Evolutionary conservation across 1,284 basidiomycete genomes (phyloP).

Genomic region (Tylopilus orsonianus): DNA sequence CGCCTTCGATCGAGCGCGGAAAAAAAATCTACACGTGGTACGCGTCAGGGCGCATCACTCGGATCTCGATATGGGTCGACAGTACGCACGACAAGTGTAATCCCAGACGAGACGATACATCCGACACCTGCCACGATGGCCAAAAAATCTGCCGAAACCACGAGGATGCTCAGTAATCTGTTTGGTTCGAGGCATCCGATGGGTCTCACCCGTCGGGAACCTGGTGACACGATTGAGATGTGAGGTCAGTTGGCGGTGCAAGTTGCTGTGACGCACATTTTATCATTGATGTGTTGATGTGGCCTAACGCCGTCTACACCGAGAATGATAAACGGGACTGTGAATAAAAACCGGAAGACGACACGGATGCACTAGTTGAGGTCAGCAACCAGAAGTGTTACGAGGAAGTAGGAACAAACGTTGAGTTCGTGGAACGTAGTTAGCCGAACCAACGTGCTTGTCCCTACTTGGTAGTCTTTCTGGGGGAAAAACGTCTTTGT

Average conservation of each 20-base stretch:
- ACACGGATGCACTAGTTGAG: slow-evolving; percentile 58
- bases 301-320: slow-evolving; percentile 64
- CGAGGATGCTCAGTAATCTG: neutral
- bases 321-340: slow-evolving; percentile 59
- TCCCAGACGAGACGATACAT: slow-evolving; percentile 61
- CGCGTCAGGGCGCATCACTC: neutral
- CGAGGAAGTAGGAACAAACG: slow-evolving; percentile 41
- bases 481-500: slow-evolving; percentile 17
- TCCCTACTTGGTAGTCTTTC: slow-evolving; percentile 48
- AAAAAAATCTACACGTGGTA: slow-evolving; percentile 62
- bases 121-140: slow-evolving; percentile 59
- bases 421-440: slow-evolving; percentile 79
- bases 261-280: slow-evolving; percentile 37
- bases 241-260: neutral
- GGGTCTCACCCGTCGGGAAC: slow-evolving; percentile 28
- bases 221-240: slow-evolving; percentile 22
- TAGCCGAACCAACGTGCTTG: slow-evolving; percentile 60
- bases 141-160: slow-evolving; percentile 48
- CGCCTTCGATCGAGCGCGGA: slow-evolving; percentile 66
- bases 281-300: slow-evolving; percentile 64
- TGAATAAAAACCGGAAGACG: slow-evolving; percentile 68
- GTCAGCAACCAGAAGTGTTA: neutral
- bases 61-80: neutral
- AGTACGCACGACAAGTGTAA: slow-evolving; percentile 73
- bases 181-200: neutral